Base-by-base conservation (phyloP, 2,329 filamentous ascomycete genomes). In the Talaromyces rugulosus region DNA sequence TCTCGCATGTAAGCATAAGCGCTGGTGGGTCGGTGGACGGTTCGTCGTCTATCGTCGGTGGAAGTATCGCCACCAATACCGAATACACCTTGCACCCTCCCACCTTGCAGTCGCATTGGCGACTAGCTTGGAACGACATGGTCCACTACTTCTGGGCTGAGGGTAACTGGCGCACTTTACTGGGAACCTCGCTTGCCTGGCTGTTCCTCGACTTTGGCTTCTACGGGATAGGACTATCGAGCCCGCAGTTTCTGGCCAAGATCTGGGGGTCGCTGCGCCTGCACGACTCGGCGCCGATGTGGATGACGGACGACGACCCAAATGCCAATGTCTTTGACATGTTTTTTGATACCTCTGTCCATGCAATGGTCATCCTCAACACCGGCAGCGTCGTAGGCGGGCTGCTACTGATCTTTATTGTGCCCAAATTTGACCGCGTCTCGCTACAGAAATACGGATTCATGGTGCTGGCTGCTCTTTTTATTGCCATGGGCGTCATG, bases 161-260 rank as follows among this genome's bases (percentile, higher is more conserved):
- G 56, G 74, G 75, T 2, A 79, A 79, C 64, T 78, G 77, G 77
- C 72, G 72, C 40, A 75, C 73, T 12, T 66, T 80, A n/a, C 70
- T 73, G 12, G 75, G 74, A n/a, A 83, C 82, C 1, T 77, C 81
- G 0, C 70, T 80, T 30, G 78, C 80, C 23, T 85, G 83, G 83
- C 79, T 84, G 36, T 77, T 84, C 5, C 75, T 86, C 11, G 84
- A 86, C 60, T 78, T 85, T n/a, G 81, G 81, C 14, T 85, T 85
- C 65, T 85, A 85, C 63, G 83, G 83, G 2, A 81, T 85, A 60
- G 80, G 80, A 3, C 74, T 85, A 5, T 77, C 76, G 0, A 77
- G 70, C 31, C 76, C 77, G 2, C 75, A 78, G 56, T 77, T 76
- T 56, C 68, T 79, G 8, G 74, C 75, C 4, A 78, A 77, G 60